Base-by-base conservation (phyloP, 1,284 basidiomycete genomes). In the Schizophyllum commune region DNA sequence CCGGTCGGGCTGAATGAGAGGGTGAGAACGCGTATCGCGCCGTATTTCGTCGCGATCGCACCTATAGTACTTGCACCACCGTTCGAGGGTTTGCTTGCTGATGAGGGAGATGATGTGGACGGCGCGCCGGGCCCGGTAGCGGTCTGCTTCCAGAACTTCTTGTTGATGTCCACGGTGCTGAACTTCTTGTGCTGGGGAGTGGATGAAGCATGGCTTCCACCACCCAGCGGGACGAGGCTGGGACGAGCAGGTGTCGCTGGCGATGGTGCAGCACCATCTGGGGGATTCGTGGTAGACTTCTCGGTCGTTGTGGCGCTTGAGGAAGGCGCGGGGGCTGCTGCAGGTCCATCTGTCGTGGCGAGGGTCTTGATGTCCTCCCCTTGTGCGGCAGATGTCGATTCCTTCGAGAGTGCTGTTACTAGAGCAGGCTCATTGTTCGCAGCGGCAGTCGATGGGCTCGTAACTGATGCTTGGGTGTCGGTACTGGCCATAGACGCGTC, bases 141-240 rank as follows among this genome's bases (percentile, higher is more conserved):
- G 60, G 88, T 89, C 80, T 95, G 94, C 77, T 92, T 90, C 57
- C 96, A 78, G 73, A 96, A 97, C 74, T 92, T 93, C 82, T 94
- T 95, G 79, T 91, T 96, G 74, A 96, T 92, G 71, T 92, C 93
- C 66, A 92, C 83, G 32, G 92, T 83, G 68, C 79, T 91, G 74
- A 95, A 96, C 69, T 90, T 87, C 81, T 94, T 95, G 56, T 87
- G 85, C 61, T 88, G 88, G 0, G 74, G 67, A 20, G 70, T 59
- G 5, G 72, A 64, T 13, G 71, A 68, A 59, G 69, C 68, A 58
- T 73, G 72, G 62, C 62, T 67, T 32, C 75, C 74, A 62, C 52
- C 53, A 58, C 74, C 75, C 60, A 78, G 69, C 62, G 77, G 74
- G 58, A 77, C 74, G 57, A 79, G 73, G 62, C 74, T 73, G 58